Conservation (phyloP, 1,139 yeast genomes). For the Wickerhamomyces sp. region DNA sequence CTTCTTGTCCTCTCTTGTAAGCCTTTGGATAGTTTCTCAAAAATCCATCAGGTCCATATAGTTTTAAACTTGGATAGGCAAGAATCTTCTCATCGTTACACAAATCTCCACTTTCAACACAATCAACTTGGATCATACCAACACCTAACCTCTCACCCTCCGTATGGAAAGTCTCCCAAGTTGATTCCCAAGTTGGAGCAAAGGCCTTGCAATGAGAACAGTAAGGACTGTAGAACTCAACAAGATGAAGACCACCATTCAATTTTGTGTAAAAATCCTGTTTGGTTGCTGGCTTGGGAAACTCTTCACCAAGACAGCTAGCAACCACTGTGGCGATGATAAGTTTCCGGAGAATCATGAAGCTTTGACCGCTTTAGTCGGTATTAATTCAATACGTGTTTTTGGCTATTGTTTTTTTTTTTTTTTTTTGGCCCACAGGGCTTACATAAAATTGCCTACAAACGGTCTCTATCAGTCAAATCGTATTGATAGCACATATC, state of each 20-base stretch:
- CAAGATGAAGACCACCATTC: slow-evolving; percentile 41
- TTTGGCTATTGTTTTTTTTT: too few relatives aligned
- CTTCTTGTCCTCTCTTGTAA: slow-evolving; percentile 41
- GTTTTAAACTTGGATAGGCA: slow-evolving; percentile 53
- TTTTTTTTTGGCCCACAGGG: too few relatives aligned
- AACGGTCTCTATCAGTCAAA: too few relatives aligned
- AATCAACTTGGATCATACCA: slow-evolving; percentile 64
- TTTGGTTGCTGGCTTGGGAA: slow-evolving; percentile 28
- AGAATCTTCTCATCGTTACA: slow-evolving; percentile 55
- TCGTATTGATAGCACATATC: too few relatives aligned
- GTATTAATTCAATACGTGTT: too few relatives aligned
- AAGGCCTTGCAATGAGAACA: slow-evolving; percentile 65
- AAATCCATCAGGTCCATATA: slow-evolving; percentile 51
- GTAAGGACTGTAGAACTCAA: slow-evolving; percentile 66
- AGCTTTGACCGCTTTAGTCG: too few relatives aligned
- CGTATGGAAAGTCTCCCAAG: slow-evolving; percentile 41
- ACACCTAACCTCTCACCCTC: slow-evolving; percentile 41
- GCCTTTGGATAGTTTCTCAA: slow-evolving; percentile 40
- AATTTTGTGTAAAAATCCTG: slow-evolving; percentile 25
- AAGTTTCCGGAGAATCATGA: too few relatives aligned
- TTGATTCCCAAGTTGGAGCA: slow-evolving; percentile 60
- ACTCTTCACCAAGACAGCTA: too few relatives aligned
- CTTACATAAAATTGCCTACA: too few relatives aligned
- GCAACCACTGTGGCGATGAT: too few relatives aligned
- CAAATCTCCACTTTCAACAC: slow-evolving; percentile 67